These are phyloP conservation scores for Ascochyta lentis DNA, from an alignment of 2,329 filamentous ascomycete genomes.

Conservation along the genomic window DNA sequence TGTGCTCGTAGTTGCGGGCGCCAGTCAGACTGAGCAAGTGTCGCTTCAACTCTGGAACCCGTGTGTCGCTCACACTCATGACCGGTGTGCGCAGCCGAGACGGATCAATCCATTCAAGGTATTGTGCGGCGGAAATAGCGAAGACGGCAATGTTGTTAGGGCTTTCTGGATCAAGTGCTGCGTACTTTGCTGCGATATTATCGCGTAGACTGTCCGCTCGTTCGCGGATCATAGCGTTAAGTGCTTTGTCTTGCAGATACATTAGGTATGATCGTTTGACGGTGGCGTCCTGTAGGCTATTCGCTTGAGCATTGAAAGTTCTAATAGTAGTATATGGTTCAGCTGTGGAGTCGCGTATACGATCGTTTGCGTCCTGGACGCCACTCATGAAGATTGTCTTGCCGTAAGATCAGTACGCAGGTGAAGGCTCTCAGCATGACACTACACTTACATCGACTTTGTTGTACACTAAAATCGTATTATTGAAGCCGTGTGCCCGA, in stretches of 20 bases:
- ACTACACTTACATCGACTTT: conserved; percentile 6
- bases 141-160: conserved; percentile 8
- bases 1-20: conserved; percentile 9
- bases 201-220: conserved; percentile 5
- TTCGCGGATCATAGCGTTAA: conserved; percentile 15
- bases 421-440: fast-evolving
- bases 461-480: conserved; percentile 11
- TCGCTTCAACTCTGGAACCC: conserved; percentile 12
- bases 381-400: conserved; percentile 17
- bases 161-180: conserved; percentile 4
- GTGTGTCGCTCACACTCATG: conserved; percentile 9
- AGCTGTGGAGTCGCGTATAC: not conserved
- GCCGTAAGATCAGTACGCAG: not conserved
- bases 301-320: not conserved
- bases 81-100: conserved; percentile 9
- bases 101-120: conserved; percentile 11
- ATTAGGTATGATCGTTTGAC: conserved; percentile 3
- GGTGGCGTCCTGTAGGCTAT: not conserved
- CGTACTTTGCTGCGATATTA: conserved; percentile 5
- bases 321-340: conserved; percentile 9
- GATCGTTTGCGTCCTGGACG: conserved; percentile 8
- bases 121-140: conserved; percentile 11
- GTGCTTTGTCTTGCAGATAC: conserved; percentile 7
- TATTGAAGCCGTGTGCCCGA: conserved; percentile 11
- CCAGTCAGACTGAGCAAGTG: conserved; percentile 10